phyloP scores from a whole-genome alignment of 2,329 filamentous ascomycete genomes.

The Sporothrix sp. region DNA sequence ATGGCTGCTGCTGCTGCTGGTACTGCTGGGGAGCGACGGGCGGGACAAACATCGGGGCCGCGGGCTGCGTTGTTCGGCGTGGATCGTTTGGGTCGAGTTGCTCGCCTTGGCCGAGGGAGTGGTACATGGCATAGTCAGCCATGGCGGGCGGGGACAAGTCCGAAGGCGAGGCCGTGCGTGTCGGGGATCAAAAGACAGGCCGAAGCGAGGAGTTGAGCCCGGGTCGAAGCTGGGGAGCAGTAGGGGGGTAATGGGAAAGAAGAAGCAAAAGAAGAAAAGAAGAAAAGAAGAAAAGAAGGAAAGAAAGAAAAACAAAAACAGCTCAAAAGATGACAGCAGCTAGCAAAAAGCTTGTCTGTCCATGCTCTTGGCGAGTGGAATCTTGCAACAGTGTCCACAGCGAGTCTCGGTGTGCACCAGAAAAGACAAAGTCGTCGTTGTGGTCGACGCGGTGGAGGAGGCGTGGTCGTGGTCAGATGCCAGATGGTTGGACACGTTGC shows the following conservation, averaged over 20 bases:
- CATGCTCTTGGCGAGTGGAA: slow-evolving; percentile 8
- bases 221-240: background rate
- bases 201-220: too few relatives aligned
- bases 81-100: slow-evolving; percentile 43
- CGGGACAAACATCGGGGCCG: slow-evolving; percentile 39
- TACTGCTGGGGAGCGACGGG: slow-evolving; percentile 45
- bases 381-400: background rate
- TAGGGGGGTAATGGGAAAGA: background rate
- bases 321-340: background rate
- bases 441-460: slow-evolving; percentile 6
- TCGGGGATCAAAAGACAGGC: background rate
- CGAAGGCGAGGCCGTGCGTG: background rate
- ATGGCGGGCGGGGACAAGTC: slow-evolving; percentile 16
- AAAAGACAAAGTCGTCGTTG: background rate
- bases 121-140: slow-evolving; percentile 41
- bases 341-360: slow-evolving; percentile 3
- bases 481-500: slow-evolving; percentile 15
- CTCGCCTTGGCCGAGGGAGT: slow-evolving; percentile 41
- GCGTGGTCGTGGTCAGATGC: background rate
- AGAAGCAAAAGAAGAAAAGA: background rate
- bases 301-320: slow-evolving; percentile 3
- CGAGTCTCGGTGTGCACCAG: too few relatives aligned
- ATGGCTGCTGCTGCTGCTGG: slow-evolving; percentile 30
- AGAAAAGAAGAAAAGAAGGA: background rate
- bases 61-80: slow-evolving; percentile 33